Percentiles rank a stretch among this genome's conserved stretches.
Evolutionary conservation across 345 rosid species (phyloP).

Genomic region (Orychophragmus violaceus): DNA sequence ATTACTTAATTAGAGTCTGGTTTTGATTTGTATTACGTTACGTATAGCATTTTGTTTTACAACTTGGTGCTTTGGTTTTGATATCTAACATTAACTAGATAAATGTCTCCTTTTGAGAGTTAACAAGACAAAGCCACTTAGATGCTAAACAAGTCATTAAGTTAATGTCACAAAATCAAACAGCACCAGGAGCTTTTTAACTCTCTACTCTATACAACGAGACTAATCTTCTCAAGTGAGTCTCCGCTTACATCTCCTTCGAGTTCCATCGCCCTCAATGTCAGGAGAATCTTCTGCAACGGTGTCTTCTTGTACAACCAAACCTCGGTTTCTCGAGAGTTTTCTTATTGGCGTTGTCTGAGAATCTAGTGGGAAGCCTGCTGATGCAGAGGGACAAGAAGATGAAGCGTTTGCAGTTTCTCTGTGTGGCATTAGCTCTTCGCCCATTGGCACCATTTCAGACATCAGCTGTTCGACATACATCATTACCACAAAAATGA

Average conservation of each 20-base stretch:
- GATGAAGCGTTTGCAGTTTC: background rate
- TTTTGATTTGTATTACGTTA: slow-evolving; percentile 14
- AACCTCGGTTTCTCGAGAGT: slow-evolving; percentile 55
- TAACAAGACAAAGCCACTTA: background rate
- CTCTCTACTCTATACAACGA: background rate
- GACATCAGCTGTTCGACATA: slow-evolving; percentile 46
- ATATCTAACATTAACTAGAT: background rate
- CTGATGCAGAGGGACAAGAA: slow-evolving; percentile 14
- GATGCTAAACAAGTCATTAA: background rate
- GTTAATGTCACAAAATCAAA: slow-evolving; percentile 10
- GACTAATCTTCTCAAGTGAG: slow-evolving; percentile 30
- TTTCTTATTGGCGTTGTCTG: slow-evolving; percentile 52
- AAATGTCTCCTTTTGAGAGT: background rate
- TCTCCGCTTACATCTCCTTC: slow-evolving; percentile 43
- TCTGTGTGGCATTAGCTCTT: slow-evolving; percentile 67
- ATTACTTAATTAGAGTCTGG: too few relatives aligned
- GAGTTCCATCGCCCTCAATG: slow-evolving; percentile 20
- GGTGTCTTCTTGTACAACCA: slow-evolving; percentile 46
- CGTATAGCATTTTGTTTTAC: background rate
- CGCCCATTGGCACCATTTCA: slow-evolving; percentile 40
- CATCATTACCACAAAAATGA: background rate
- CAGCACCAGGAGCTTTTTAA: background rate
- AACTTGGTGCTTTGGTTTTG: background rate
- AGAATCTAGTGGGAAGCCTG: slow-evolving; percentile 27
- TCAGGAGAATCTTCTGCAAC: slow-evolving; percentile 52